Conservation (phyloP, 176 grass and related monocot genomes). For the Oryza officinalis region DNA sequence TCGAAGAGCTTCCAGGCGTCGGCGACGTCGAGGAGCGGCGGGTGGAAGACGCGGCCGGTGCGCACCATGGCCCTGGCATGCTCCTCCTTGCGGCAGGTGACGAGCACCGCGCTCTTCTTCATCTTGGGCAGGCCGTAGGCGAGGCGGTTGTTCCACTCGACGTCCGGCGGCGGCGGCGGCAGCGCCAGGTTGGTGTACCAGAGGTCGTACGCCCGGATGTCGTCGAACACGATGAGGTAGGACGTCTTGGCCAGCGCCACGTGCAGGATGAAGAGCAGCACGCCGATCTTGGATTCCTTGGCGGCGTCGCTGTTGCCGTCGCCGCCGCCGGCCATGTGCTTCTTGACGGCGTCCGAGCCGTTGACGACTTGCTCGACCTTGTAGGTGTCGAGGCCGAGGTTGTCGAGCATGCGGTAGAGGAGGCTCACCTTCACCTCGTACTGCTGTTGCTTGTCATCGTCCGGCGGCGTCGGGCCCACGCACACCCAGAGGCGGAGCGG, state of each 20-base stretch:
- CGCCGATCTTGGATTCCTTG: neutral
- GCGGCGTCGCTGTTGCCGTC: neutral
- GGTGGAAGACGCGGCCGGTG: constrained; percentile 39
- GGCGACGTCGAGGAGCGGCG: neutral
- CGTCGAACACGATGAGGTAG: constrained; percentile 44
- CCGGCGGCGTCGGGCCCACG: constrained; percentile 48
- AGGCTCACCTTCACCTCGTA: constrained; percentile 26
- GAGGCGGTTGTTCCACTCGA: constrained; percentile 49
- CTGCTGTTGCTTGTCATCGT: neutral
- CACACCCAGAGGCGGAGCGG: constrained; percentile 55
- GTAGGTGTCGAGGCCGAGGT: constrained; percentile 55
- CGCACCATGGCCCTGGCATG: constrained; percentile 47
- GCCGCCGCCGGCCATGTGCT: neutral
- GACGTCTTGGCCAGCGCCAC: constrained; percentile 42
- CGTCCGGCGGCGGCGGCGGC: neutral
- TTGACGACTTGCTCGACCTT: constrained; percentile 34
- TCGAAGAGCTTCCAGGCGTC: constrained; percentile 43
- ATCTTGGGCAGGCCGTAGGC: constrained; percentile 57
- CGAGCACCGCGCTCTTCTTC: constrained; percentile 41
- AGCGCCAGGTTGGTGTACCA: constrained; percentile 57
- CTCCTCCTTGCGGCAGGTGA: constrained; percentile 55
- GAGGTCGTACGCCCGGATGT: constrained; percentile 7
- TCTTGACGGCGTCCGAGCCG: neutral
- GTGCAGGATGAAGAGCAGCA: constrained; percentile 52
- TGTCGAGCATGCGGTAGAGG: constrained; percentile 67